Percentiles rank a stretch among this genome's conserved stretches.
These are phyloP conservation scores for Sedum album DNA, from an alignment of 164 flowering plant species.

Conservation along the genomic window DNA sequence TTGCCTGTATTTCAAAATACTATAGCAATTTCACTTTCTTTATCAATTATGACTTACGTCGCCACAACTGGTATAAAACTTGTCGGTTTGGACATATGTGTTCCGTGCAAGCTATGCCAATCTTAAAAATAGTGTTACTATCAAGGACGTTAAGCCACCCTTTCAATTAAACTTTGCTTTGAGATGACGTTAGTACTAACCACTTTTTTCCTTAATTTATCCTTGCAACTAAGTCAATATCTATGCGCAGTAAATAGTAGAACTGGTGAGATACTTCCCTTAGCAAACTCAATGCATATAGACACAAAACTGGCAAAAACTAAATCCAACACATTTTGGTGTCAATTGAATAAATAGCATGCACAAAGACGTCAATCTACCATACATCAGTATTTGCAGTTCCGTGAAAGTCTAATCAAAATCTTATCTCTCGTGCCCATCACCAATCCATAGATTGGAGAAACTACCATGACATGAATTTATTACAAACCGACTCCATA, in stretches of 20 bases:
- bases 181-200: background rate
- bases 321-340: background rate
- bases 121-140: background rate
- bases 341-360: background rate
- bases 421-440: background rate
- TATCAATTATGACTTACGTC: background rate
- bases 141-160: background rate
- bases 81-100: background rate
- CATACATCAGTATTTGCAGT: background rate
- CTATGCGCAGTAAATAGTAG: background rate
- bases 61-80: background rate
- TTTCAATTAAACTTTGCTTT: background rate
- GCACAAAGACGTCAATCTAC: background rate
- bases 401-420: background rate
- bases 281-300: background rate
- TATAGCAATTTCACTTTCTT: background rate
- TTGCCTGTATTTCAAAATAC: no score
- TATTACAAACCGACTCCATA: background rate
- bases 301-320: background rate
- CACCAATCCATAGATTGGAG: background rate
- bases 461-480: background rate
- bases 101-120: background rate
- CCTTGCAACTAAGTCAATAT: background rate
- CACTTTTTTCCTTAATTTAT: background rate
- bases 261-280: background rate